Evolutionary conservation across 176 grass and related monocot genomes (phyloP), one percentile per base, ranked within the genome.

Genomic region (Chrysopogon serrulatus): DNA sequence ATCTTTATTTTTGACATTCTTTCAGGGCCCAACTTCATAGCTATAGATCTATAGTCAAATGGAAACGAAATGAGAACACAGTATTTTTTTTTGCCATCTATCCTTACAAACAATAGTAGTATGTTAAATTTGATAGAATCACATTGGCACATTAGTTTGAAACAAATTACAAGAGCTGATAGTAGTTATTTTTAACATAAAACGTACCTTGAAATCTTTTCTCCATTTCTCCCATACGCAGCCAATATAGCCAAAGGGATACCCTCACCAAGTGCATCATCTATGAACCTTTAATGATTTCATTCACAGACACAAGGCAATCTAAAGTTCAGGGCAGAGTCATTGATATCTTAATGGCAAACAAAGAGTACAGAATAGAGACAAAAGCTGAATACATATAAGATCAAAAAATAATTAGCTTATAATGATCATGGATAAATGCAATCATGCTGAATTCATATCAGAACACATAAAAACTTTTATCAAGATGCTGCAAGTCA

Each of bases 181-280:
- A 69, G 37, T 14, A 72, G 26, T 14, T 41, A 19, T 4, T 10
- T 19, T 47, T 16, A 19, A 81, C n/a, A 66, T 35, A 84, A 63
- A 79, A 28, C 2, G 1, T 68, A 98, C 96, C 92, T 98, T 84
- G 91, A 91, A 68, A 89, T 84, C 15, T 95, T 98, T 69, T 98
- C 96, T 33, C 96, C 96, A 54, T 98, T 90, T 88, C 89, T 94
- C 36, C 93, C 87, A 39, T 92, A 93, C 42, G 89, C 72, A 86
- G 78, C 82, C 77, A 98, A 85, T 87, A 98, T 88, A 53, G 81
- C 77, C 59, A 93, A 76, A 88, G 90, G 87, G 53, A 93, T 32
- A 79, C 83, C 91, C 77, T 90, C 91, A 82, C 78, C 75, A 79
- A 95, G 73, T 66, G 91, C 96, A 86, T 98, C 96, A 87, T 98